phyloP scores from a whole-genome alignment of 768 basidiomycete genomes.

The Cystofilobasidium capitatum region DNA sequence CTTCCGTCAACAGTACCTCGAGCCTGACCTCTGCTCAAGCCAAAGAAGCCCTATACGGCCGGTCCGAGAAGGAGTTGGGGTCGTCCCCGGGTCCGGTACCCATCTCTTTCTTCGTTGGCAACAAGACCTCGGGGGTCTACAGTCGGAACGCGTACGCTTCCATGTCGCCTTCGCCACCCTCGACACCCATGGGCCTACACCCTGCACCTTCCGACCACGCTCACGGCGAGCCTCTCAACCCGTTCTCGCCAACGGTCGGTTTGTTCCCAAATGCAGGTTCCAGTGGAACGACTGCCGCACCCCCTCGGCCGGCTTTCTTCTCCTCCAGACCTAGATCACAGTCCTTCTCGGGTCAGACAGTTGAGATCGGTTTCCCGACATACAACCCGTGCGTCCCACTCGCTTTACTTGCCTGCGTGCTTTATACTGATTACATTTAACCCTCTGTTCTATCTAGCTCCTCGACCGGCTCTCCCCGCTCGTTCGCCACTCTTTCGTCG shows the following conservation, averaged over 20 bases:
- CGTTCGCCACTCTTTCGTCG: background rate
- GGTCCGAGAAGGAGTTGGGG: background rate
- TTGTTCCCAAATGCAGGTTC: background rate
- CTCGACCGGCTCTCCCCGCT: background rate
- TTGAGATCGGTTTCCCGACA: conserved; percentile 9
- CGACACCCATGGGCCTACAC: conserved; percentile 1
- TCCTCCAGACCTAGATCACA: conserved; percentile 18
- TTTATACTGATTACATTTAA: background rate
- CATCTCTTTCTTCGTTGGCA: conserved; percentile 20
- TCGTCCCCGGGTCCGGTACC: conserved; percentile 9
- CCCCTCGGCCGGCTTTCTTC: background rate
- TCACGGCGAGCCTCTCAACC: background rate
- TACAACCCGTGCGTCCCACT: background rate
- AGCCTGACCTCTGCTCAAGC: background rate
- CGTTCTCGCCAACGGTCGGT: background rate
- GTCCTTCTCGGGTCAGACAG: conserved; percentile 1
- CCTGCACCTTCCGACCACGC: background rate
- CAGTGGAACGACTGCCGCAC: background rate
- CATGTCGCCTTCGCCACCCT: background rate
- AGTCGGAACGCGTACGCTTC: background rate
- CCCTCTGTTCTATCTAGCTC: no score
- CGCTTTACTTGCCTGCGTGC: background rate
- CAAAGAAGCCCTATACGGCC: conserved; percentile 10
- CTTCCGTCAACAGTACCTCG: background rate
- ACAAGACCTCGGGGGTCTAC: background rate